Evolutionary conservation across 805 yeast genomes (phyloP).

Genomic region (Candida schatavii): DNA sequence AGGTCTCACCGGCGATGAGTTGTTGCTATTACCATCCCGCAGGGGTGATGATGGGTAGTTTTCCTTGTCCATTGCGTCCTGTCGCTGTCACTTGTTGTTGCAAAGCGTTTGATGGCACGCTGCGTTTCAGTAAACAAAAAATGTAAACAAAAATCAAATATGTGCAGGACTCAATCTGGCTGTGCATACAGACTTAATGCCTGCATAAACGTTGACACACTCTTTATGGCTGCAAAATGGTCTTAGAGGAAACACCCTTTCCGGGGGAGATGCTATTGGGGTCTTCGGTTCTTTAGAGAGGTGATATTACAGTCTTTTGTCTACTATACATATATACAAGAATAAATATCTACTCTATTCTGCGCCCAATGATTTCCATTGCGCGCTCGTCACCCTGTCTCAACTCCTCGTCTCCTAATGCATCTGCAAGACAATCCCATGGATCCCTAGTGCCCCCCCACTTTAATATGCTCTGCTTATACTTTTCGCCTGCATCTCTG

Average conservation of each 20-base stretch:
- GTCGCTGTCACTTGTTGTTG: neutral
- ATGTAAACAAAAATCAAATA: neutral
- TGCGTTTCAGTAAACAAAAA: neutral
- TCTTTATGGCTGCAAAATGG: too few relatives aligned
- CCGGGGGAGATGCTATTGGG: too few relatives aligned
- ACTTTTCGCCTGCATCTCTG: conserved; percentile 70
- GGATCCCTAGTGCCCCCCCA: conserved; percentile 97
- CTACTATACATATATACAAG: neutral
- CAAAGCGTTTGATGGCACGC: too few relatives aligned
- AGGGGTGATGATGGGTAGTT: conserved; percentile 1
- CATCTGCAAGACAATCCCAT: conserved; percentile 80
- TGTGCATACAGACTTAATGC: neutral
- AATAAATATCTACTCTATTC: neutral
- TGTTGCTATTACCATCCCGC: neutral
- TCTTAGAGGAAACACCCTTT: too few relatives aligned
- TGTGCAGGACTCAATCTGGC: neutral
- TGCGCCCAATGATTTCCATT: conserved; percentile 45
- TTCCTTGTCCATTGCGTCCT: conserved; percentile 1
- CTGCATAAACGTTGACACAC: too few relatives aligned
- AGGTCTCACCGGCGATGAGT: conserved; percentile 4
- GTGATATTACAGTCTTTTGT: too few relatives aligned
- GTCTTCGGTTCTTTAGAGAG: too few relatives aligned
- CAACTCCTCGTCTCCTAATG: conserved; percentile 61
- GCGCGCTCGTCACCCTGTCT: conserved; percentile 67
- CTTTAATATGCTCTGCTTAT: conserved; percentile 63